Conservation (phyloP, 2,329 filamentous ascomycete species). For the Penicillium digitatum region DNA sequence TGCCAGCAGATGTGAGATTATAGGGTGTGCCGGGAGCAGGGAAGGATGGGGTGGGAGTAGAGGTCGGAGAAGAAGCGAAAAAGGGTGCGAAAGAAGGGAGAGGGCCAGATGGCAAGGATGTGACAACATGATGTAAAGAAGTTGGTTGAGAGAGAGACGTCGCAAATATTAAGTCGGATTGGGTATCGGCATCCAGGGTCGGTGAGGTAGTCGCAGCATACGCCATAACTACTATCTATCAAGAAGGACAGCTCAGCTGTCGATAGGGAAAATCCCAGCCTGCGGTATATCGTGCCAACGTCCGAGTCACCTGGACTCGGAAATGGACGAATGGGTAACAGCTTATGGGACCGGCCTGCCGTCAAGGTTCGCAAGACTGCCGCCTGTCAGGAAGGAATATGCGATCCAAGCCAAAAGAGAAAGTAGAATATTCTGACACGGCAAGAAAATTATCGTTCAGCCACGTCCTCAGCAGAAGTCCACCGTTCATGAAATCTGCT, state of each 20-base stretch:
- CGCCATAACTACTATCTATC: conserved; percentile 36
- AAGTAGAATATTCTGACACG: conserved; percentile 31
- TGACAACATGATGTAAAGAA: conserved; percentile 37
- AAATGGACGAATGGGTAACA: conserved; percentile 32
- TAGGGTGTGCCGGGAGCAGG: conserved; percentile 28
- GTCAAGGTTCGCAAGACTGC: conserved; percentile 26
- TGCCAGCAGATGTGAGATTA: conserved; percentile 35
- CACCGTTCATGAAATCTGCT: conserved; percentile 42
- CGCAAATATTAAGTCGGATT: conserved; percentile 35
- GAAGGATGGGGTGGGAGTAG: conserved; percentile 29
- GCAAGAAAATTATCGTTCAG: conserved; percentile 30
- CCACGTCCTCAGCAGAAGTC: conserved; percentile 41
- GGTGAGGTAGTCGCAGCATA: conserved; percentile 36
- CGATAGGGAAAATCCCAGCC: conserved; percentile 25
- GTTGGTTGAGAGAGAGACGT: conserved; percentile 31
- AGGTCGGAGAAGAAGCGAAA: conserved; percentile 30
- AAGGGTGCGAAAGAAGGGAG: conserved; percentile 28
- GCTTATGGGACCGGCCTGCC: conserved; percentile 28
- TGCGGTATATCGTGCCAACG: conserved; percentile 32
- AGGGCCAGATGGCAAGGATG: conserved; percentile 27
- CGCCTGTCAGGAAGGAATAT: conserved; percentile 24
- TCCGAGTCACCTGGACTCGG: conserved; percentile 41
- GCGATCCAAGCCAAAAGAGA: conserved; percentile 32
- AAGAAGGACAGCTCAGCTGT: conserved; percentile 32
- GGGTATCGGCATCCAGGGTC: conserved; percentile 36